Conservation (phyloP, 345 rosid genomes). For the Arabis alpina region DNA sequence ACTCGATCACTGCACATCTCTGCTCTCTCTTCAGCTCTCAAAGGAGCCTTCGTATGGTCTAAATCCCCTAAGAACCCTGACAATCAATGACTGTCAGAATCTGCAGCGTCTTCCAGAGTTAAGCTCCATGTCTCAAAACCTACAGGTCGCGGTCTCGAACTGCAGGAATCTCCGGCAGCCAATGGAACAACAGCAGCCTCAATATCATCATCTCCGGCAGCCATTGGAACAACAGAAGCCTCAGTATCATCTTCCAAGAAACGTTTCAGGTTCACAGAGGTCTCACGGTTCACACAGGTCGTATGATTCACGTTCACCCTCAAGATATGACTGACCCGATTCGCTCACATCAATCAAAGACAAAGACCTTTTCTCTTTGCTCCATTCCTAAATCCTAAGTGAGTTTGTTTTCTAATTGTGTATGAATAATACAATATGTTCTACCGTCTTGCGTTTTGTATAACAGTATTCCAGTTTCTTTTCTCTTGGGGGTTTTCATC, state of each 20-base stretch:
- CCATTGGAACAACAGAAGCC: slow-evolving; percentile 19
- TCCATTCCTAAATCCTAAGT: background rate
- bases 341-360: slow-evolving; percentile 1
- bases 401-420: background rate
- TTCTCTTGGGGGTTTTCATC: no score
- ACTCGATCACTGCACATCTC: slow-evolving; percentile 37
- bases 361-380: slow-evolving; percentile 2
- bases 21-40: slow-evolving; percentile 27
- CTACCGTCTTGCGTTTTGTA: background rate
- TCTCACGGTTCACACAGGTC: slow-evolving; percentile 38
- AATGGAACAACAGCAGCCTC: slow-evolving; percentile 23
- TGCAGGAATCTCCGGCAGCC: slow-evolving; percentile 36
- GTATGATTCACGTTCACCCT: slow-evolving; percentile 32
- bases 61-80: slow-evolving; percentile 30
- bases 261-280: slow-evolving; percentile 26
- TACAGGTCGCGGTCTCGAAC: slow-evolving; percentile 32
- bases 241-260: slow-evolving; percentile 26
- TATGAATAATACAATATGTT: background rate
- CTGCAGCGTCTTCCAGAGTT: slow-evolving; percentile 36
- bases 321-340: slow-evolving; percentile 34
- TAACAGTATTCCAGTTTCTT: background rate
- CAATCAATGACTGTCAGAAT: slow-evolving; percentile 41
- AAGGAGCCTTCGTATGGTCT: slow-evolving; percentile 23
- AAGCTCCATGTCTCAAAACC: slow-evolving; percentile 1
- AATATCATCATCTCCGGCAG: slow-evolving; percentile 18